These are phyloP conservation scores for Pseudonitzschia delicatissima DNA, from an alignment of 108 stramenopile species.

Conservation along the genomic window DNA sequence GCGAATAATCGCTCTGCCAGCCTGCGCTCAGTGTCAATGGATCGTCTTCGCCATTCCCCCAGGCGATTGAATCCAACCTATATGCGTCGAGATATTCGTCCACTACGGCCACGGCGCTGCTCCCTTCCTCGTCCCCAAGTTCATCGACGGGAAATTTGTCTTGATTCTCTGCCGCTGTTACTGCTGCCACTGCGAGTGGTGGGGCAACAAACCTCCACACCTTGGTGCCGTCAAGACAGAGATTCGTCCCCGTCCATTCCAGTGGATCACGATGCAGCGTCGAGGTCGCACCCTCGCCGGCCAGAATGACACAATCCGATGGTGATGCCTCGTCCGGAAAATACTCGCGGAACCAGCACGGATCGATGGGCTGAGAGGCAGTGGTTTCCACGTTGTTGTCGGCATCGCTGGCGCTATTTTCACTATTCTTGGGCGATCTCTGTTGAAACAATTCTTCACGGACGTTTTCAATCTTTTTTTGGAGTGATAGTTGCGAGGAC, in stretches of 20 bases:
- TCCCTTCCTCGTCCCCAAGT: not conserved
- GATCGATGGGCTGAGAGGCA: not conserved
- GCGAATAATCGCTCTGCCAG: slow-evolving; percentile 60
- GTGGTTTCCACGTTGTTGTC: slow-evolving; percentile 18
- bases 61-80: slow-evolving; percentile 53
- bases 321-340: slow-evolving; percentile 44
- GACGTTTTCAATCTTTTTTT: not conserved
- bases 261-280: slow-evolving; percentile 73
- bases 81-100: slow-evolving; percentile 45
- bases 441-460: slow-evolving; percentile 2
- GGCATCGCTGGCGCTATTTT: not conserved
- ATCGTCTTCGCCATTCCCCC: slow-evolving; percentile 34
- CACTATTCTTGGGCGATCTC: not conserved
- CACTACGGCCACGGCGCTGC: slow-evolving; percentile 19
- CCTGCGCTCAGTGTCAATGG: slow-evolving; percentile 37
- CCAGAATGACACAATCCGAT: slow-evolving; percentile 51
- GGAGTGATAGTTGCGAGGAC: not conserved
- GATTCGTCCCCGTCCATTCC: slow-evolving; percentile 69
- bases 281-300: slow-evolving; percentile 57
- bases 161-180: not conserved
- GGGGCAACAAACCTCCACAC: slow-evolving; percentile 63
- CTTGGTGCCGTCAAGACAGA: slow-evolving; percentile 63
- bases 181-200: not conserved
- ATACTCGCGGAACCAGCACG: slow-evolving; percentile 47
- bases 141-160: slow-evolving; percentile 11